A percentile compares a stretch with the other conserved stretches of the same genome.
Evolutionary conservation across 1,284 basidiomycete species (phyloP).

Genomic region (Rhodotorula sp.): DNA sequence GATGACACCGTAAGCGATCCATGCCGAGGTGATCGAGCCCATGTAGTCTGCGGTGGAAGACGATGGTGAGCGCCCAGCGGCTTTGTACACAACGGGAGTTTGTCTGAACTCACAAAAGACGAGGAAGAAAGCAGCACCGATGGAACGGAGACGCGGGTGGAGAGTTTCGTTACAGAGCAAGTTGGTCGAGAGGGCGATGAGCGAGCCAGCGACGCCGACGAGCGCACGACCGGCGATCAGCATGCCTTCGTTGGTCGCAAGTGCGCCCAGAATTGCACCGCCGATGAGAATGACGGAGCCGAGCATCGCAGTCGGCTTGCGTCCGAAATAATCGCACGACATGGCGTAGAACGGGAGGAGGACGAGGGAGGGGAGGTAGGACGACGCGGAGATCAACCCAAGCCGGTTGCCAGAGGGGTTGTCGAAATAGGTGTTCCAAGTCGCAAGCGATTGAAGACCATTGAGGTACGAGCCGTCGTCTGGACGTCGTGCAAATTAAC

Average conservation of each 20-base stretch:
- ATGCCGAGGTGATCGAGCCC: slow-evolving; percentile 63
- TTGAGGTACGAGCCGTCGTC: slow-evolving; percentile 2
- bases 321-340: slow-evolving; percentile 17
- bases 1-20: slow-evolving; percentile 63
- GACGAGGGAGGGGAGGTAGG: slow-evolving; percentile 25
- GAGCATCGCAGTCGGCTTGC: neutral
- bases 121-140: slow-evolving; percentile 17
- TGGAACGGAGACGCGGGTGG: slow-evolving; percentile 44
- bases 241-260: slow-evolving; percentile 12
- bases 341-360: slow-evolving; percentile 12
- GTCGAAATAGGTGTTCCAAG: slow-evolving; percentile 16
- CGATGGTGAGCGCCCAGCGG: neutral
- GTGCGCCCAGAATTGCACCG: slow-evolving; percentile 21
- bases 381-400: slow-evolving; percentile 22
- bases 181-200: slow-evolving; percentile 55
- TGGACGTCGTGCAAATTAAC: too few species aligned
- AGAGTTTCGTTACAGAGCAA: slow-evolving; percentile 71
- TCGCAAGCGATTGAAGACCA: slow-evolving; percentile 12
- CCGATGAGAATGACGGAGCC: slow-evolving; percentile 13
- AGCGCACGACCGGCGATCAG: slow-evolving; percentile 26
- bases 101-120: neutral
- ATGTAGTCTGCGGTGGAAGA: neutral
- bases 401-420: slow-evolving; percentile 26
- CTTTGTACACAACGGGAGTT: too few species aligned
- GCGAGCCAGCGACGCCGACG: slow-evolving; percentile 11